These are phyloP conservation scores for Fulvia fulva DNA, from an alignment of 2,329 filamentous ascomycete species.

Conservation along the genomic window DNA sequence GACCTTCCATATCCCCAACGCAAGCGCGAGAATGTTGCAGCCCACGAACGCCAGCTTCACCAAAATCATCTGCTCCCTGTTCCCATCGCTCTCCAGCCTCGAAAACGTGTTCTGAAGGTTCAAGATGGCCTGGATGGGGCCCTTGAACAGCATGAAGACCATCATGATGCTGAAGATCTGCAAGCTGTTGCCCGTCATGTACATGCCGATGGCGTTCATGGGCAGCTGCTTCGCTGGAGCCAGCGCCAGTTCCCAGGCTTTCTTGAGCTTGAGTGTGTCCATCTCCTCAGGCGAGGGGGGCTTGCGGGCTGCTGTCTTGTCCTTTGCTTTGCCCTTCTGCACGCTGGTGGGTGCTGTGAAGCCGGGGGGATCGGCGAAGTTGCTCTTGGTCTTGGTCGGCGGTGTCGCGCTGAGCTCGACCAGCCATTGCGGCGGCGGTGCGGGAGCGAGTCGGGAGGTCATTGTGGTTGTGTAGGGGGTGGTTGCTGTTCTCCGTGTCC, in stretches of 20 bases:
- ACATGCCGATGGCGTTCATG: conserved; percentile 99
- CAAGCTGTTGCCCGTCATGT: conserved; percentile 97
- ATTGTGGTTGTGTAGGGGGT: conserved; percentile 11
- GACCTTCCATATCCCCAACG: conserved; percentile 89
- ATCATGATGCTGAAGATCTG: conserved; percentile 99
- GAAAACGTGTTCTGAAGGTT: conserved; percentile 84
- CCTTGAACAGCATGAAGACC: conserved; percentile 99
- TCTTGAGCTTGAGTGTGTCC: conserved; percentile 94
- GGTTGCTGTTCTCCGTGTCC: not conserved
- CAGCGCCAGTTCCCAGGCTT: conserved; percentile 95
- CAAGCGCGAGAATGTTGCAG: conserved; percentile 81
- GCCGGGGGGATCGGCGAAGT: conserved; percentile 81
- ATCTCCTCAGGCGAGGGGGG: conserved; percentile 77
- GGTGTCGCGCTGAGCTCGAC: conserved; percentile 71
- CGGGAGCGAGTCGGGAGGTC: conserved; percentile 33
- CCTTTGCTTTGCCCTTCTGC: conserved; percentile 19
- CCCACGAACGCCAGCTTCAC: conserved; percentile 85
- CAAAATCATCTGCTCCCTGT: conserved; percentile 66
- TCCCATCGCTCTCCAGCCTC: conserved; percentile 80
- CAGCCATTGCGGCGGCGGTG: conserved; percentile 72
- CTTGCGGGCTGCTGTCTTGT: conserved; percentile 49
- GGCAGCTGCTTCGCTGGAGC: conserved; percentile 90
- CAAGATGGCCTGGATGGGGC: conserved; percentile 78
- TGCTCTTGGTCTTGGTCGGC: conserved; percentile 60
- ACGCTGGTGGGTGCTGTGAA: conserved; percentile 44